phyloP scores from a whole-genome alignment of 169 alveolate genomes.

The Perkinsus olseni region DNA sequence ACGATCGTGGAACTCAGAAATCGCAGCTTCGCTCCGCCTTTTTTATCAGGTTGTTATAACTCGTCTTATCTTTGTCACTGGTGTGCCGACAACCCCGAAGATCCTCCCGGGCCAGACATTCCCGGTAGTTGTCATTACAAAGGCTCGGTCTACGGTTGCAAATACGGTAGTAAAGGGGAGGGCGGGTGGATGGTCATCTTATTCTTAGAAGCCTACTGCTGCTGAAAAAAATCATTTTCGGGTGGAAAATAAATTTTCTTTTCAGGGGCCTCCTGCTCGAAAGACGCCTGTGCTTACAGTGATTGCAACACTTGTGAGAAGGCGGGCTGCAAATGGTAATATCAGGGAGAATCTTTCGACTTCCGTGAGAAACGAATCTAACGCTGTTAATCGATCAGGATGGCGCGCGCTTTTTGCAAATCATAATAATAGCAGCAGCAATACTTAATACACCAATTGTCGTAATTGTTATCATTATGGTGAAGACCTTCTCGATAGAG shows the following conservation, averaged over 20 bases:
- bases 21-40: not conserved
- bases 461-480: not conserved
- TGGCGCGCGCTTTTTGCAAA: not conserved
- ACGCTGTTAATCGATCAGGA: not conserved
- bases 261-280: not conserved
- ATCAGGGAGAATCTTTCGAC: too few species aligned
- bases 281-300: not conserved
- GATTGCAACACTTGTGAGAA: not conserved
- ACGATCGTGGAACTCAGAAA: too few species aligned
- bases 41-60: not conserved
- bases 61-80: not conserved
- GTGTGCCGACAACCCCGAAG: not conserved
- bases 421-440: too few species aligned
- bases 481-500: not conserved
- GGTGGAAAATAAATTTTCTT: too few species aligned
- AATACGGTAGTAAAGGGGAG: not conserved
- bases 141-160: not conserved
- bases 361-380: too few species aligned
- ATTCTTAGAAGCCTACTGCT: not conserved
- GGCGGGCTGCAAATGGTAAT: not conserved
- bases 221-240: too few species aligned
- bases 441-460: too few species aligned
- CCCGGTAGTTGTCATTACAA: not conserved
- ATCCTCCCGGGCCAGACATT: not conserved
- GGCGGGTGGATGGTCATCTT: not conserved